Evolutionary conservation across 148 eudicot genomes (phyloP).

Genomic region (Chenopodium suecicum): DNA sequence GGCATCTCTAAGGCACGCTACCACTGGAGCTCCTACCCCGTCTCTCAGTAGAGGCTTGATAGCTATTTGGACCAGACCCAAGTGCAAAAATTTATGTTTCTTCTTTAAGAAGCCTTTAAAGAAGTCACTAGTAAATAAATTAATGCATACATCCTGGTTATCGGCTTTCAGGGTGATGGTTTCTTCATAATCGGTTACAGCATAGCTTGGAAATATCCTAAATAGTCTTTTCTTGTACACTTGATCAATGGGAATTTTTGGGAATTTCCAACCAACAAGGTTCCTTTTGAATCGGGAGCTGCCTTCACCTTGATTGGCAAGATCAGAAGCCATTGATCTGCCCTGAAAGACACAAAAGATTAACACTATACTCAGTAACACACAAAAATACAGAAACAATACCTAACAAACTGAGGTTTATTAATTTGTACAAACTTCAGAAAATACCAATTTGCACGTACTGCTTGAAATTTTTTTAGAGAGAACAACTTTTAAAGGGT

Average conservation of each 20-base stretch:
- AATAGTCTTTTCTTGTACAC: slow-evolving; percentile 8
- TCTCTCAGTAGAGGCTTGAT: slow-evolving; percentile 2
- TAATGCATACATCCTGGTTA: neutral
- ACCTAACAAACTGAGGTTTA: neutral
- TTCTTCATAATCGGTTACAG: slow-evolving; percentile 7
- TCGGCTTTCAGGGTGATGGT: neutral
- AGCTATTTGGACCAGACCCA: slow-evolving; percentile 10
- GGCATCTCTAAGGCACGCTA: slow-evolving; percentile 4
- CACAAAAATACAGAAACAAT: neutral
- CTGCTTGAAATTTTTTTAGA: neutral
- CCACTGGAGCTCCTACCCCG: neutral
- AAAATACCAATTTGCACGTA: neutral
- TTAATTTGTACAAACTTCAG: neutral
- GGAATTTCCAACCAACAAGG: neutral
- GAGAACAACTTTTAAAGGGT: neutral
- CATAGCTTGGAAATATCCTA: neutral
- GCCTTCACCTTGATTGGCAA: neutral
- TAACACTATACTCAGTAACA: neutral
- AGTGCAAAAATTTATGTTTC: neutral
- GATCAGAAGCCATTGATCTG: slow-evolving; percentile 10
- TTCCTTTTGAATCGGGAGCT: neutral
- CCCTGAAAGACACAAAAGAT: neutral
- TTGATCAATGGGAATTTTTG: slow-evolving; percentile 1
- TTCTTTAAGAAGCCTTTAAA: neutral
- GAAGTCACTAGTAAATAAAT: neutral